phyloP scores from a whole-genome alignment of 2,329 filamentous ascomycete species.

The Penicillium sp. region DNA sequence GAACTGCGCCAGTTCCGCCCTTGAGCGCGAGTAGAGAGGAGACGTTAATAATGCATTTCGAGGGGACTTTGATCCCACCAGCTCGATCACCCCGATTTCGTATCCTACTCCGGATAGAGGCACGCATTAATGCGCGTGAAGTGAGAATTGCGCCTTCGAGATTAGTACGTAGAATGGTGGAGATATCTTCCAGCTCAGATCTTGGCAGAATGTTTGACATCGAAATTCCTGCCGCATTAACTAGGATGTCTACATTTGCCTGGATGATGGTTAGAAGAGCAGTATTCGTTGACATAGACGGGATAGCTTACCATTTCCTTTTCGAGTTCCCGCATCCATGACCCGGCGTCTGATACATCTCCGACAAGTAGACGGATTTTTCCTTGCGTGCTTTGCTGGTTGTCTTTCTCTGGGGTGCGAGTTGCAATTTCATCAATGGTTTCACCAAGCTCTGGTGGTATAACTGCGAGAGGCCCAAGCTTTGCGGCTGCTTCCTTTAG shows the following conservation, averaged over 20 bases:
- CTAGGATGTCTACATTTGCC: constrained; percentile 56
- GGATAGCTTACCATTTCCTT: constrained; percentile 36
- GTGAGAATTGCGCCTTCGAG: constrained; percentile 51
- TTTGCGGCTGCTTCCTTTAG: constrained; percentile 41
- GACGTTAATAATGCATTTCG: constrained; percentile 78
- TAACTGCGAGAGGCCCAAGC: constrained; percentile 11
- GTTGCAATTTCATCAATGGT: constrained; percentile 17
- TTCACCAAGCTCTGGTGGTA: background rate
- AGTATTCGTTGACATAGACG: background rate
- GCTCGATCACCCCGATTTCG: constrained; percentile 18
- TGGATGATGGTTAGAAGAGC: constrained; percentile 11
- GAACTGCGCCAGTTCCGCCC: constrained; percentile 66
- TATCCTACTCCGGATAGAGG: constrained; percentile 32
- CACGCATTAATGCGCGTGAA: constrained; percentile 39
- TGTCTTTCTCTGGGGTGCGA: constrained; percentile 18
- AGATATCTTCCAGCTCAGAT: constrained; percentile 52
- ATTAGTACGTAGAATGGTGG: constrained; percentile 66
- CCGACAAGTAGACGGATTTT: constrained; percentile 35
- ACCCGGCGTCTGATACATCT: constrained; percentile 36
- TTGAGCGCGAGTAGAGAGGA: constrained; percentile 71
- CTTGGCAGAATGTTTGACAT: constrained; percentile 63
- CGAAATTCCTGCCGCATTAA: constrained; percentile 77
- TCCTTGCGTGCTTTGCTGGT: constrained; percentile 12
- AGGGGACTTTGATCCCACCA: constrained; percentile 53
- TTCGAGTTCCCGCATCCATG: constrained; percentile 38